Percentiles rank a stretch among this genome's conserved stretches.
These are phyloP conservation scores for Neltuma alba DNA, from an alignment of 306 rosid species.

Conservation along the genomic window DNA sequence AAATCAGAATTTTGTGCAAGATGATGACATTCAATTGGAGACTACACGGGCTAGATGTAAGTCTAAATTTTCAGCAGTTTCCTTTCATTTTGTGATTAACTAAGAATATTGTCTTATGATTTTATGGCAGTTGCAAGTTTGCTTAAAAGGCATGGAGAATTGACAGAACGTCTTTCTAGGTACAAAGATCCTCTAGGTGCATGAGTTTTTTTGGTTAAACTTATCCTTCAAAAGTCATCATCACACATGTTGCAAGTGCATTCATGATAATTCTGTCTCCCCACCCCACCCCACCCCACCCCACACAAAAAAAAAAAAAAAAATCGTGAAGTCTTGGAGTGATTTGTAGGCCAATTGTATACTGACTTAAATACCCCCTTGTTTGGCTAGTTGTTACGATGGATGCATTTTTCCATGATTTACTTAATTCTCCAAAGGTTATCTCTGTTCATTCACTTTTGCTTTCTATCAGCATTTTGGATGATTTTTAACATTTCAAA, in stretches of 20 bases:
- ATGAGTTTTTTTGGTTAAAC: neutral
- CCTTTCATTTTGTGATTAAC: conserved; percentile 18
- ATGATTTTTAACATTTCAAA: neutral
- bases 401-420: neutral
- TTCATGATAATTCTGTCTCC: neutral
- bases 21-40: conserved; percentile 82
- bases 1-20: conserved; percentile 68
- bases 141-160: conserved; percentile 81
- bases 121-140: conserved; percentile 66
- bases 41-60: conserved; percentile 82
- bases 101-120: conserved; percentile 35
- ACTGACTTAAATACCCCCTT: neutral
- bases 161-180: conserved; percentile 92
- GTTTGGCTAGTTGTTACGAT: neutral
- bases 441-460: neutral
- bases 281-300: too few species aligned
- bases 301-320: too few species aligned
- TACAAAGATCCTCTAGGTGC: conserved; percentile 31
- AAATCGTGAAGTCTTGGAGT: neutral
- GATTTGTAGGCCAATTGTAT: neutral
- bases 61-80: conserved; percentile 20
- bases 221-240: conserved; percentile 4
- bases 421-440: neutral
- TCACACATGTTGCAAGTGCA: conserved; percentile 19
- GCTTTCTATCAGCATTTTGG: neutral